Conservation (phyloP, 306 rosid genomes). For the Prunus padus region DNA sequence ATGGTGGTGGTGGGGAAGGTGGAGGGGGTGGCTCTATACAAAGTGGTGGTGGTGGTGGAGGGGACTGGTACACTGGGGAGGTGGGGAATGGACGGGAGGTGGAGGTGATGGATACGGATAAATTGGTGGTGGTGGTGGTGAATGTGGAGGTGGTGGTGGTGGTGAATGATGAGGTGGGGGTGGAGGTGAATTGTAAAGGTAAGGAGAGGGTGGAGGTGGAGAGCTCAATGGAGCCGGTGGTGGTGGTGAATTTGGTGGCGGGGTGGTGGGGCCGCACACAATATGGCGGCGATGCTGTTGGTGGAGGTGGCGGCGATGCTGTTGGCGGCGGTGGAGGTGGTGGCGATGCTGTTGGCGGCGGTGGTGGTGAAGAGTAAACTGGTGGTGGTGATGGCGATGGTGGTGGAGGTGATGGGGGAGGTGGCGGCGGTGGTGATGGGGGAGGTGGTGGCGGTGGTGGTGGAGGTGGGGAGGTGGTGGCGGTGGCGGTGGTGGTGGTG, state of each 20-base stretch:
- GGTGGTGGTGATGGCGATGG: constrained; percentile 35
- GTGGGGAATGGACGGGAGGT: constrained; percentile 55
- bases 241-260: constrained; percentile 46
- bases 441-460: constrained; percentile 31
- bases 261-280: constrained; percentile 50
- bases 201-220: constrained; percentile 33
- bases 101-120: constrained; percentile 62
- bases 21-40: constrained; percentile 71
- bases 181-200: constrained; percentile 14
- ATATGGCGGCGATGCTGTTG: constrained; percentile 34
- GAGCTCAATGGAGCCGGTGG: constrained; percentile 28
- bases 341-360: background rate
- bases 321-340: background rate
- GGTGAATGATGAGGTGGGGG: constrained; percentile 38
- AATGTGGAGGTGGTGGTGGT: constrained; percentile 31
- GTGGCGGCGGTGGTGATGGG: background rate
- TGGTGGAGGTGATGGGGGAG: constrained; percentile 6
- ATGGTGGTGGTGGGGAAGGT: constrained; percentile 70
- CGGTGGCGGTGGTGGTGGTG: constrained; percentile 22
- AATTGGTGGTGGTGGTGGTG: constrained; percentile 70
- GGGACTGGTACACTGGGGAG: constrained; percentile 48
- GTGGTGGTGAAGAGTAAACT: constrained; percentile 35
- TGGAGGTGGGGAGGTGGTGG: constrained; percentile 7
- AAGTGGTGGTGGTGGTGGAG: constrained; percentile 63
- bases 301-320: constrained; percentile 40